phyloP scores from a whole-genome alignment of 768 basidiomycete genomes.

The Boletus sensibilis region DNA sequence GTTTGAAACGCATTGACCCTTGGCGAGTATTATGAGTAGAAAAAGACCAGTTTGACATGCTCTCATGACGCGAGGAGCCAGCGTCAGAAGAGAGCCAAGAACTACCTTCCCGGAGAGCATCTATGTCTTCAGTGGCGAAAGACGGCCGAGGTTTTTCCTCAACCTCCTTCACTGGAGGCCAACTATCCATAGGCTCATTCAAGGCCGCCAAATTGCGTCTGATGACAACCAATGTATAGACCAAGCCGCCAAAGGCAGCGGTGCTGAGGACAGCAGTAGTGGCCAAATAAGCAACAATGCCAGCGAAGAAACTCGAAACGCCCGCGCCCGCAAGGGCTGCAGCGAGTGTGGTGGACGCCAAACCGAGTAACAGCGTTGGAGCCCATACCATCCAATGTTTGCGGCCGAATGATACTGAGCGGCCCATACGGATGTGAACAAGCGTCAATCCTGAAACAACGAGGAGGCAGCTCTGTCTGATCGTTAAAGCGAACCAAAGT shows the following conservation, averaged over 20 bases:
- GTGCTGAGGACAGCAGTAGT: conserved; percentile 52
- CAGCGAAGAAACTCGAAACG: conserved; percentile 55
- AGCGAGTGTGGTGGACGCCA: conserved; percentile 57
- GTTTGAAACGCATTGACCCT: conserved; percentile 8
- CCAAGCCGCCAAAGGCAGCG: conserved; percentile 54
- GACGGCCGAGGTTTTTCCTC: conserved; percentile 60
- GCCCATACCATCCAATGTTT: conserved; percentile 75
- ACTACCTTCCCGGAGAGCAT: conserved; percentile 68
- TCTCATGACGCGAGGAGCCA: conserved; percentile 50
- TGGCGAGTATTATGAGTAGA: conserved; percentile 58
- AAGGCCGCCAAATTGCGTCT: conserved; percentile 60
- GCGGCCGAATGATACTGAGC: conserved; percentile 65
- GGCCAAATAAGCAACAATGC: conserved; percentile 57
- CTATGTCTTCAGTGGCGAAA: conserved; percentile 70
- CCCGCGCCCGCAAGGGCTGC: conserved; percentile 56
- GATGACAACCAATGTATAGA: conserved; percentile 63
- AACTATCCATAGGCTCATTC: conserved; percentile 50
- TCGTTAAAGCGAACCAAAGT: conserved; percentile 67
- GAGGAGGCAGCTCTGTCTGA: conserved; percentile 68
- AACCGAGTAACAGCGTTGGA: conserved; percentile 54
- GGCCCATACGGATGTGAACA: conserved; percentile 67
- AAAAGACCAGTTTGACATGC: conserved; percentile 70
- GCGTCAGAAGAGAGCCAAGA: conserved; percentile 80
- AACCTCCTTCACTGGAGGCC: conserved; percentile 56
- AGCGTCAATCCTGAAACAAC: conserved; percentile 60